Base-by-base conservation (phyloP, 192 early-diverging fungal genomes). In the Paraglomus occultum region DNA sequence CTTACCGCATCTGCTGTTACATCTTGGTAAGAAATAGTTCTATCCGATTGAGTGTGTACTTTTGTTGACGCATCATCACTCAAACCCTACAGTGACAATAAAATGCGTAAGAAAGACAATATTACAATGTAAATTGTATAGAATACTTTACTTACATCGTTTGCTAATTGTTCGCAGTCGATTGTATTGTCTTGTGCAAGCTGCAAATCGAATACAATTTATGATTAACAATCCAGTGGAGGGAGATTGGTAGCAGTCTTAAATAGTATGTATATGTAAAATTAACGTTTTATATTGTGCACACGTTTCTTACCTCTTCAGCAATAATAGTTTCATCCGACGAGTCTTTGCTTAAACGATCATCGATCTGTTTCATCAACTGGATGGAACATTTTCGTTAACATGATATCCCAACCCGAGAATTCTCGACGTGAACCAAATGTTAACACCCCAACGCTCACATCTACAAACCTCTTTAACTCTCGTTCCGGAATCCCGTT, bases 341-440 rank as follows among this genome's bases (percentile, higher is more conserved):
- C 18, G 23, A n/a, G 14, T 11, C 42, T 31, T 51, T 51, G 51
- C 15, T 51, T 40, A 65, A 9, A 15, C 64, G 18, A 10, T 65
- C 64, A 51, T 65, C 48, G 17, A 65, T 51, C 31, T 51, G n/a
- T 17, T 51, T 65, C 9, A 65, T 65, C 20, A 65, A 65, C 64
- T 65, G 47, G 7, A 48, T 17, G 48, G 14, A 10, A 63, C 1
- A n/a, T 20, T 31, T 23, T 48, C 20, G 51, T 48, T 64, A 64
- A 14, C 14, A n/a, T n/a, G n/a, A n/a, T n/a, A n/a, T n/a, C n/a
- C n/a, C n/a, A n/a, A n/a, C n/a, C n/a, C n/a, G n/a, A n/a, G n/a
- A n/a, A n/a, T n/a, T n/a, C n/a, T n/a, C n/a, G n/a, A n/a, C n/a
- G n/a, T n/a, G n/a, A n/a, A n/a, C n/a, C n/a, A n/a, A n/a, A n/a